Evolutionary conservation across 2,329 filamentous ascomycete species (phyloP).

Genomic region (Drechslerella stenobrocha): DNA sequence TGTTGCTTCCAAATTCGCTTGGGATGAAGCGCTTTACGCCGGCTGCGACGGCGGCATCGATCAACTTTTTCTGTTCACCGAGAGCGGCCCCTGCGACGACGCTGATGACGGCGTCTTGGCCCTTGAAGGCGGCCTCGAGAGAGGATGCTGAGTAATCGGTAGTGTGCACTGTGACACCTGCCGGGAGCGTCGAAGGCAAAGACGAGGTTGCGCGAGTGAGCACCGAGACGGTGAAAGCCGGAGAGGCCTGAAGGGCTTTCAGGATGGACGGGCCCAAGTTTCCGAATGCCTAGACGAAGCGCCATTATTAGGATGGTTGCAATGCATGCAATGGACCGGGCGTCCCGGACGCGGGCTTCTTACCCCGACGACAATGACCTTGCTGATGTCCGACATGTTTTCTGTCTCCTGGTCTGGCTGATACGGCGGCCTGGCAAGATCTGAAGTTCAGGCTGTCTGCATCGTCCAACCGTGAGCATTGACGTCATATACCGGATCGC

Average conservation of each 20-base stretch:
- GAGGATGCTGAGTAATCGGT: constrained; percentile 60
- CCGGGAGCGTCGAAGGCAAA: constrained; percentile 16
- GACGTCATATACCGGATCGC: too few relatives aligned
- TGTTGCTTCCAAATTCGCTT: constrained; percentile 62
- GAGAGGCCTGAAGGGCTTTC: constrained; percentile 18
- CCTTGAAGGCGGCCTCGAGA: constrained; percentile 61
- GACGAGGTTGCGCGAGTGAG: constrained; percentile 12
- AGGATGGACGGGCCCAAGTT: constrained; percentile 30
- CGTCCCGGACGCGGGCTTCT: too few relatives aligned
- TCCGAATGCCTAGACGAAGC: constrained; percentile 19
- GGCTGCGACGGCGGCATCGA: constrained; percentile 64
- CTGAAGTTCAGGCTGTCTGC: too few relatives aligned
- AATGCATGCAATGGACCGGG: too few relatives aligned
- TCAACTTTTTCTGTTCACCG: constrained; percentile 60
- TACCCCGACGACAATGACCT: constrained; percentile 41
- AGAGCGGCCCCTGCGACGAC: constrained; percentile 54
- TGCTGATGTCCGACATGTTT: constrained; percentile 34
- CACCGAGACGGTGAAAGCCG: constrained; percentile 27
- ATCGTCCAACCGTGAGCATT: too few relatives aligned
- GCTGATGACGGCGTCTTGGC: constrained; percentile 64
- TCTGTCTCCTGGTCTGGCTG: not conserved
- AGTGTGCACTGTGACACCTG: not conserved
- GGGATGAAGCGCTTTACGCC: constrained; percentile 67
- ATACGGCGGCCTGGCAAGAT: not conserved
- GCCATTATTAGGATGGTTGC: constrained; percentile 4